These are phyloP conservation scores for Tolypocladium sp. DNA, from an alignment of 2,329 filamentous ascomycete species.

Conservation along the genomic window DNA sequence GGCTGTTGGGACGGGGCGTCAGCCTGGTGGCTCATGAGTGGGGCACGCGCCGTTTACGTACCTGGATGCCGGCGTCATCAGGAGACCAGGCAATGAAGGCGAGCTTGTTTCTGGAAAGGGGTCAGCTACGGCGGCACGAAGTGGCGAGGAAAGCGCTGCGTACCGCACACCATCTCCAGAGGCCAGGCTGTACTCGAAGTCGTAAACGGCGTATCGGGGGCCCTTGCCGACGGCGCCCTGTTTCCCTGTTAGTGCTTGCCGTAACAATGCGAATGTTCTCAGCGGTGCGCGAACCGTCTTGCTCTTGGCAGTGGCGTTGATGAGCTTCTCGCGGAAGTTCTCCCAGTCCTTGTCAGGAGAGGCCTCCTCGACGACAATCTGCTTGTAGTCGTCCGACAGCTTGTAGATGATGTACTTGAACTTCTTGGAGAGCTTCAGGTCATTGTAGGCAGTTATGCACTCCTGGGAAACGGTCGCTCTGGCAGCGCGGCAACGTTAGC, in stretches of 20 bases:
- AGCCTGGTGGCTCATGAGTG: not conserved
- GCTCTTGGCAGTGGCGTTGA: conserved; percentile 64
- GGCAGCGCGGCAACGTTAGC: conserved; percentile 16
- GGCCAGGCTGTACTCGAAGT: conserved; percentile 68
- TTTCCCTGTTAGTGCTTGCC: not conserved
- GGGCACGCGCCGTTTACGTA: conserved; percentile 19
- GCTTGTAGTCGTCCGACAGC: conserved; percentile 72
- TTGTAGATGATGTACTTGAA: conserved; percentile 85
- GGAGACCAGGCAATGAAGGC: conserved; percentile 73
- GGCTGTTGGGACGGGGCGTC: conserved; percentile 36
- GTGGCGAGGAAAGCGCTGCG: conserved; percentile 6
- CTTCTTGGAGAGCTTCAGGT: conserved; percentile 74
- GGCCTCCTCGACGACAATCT: conserved; percentile 72
- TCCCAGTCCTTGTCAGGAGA: conserved; percentile 61
- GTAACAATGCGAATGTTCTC: not conserved
- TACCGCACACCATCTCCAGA: conserved; percentile 66
- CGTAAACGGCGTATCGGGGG: conserved; percentile 77
- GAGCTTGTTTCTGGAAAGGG: conserved; percentile 57
- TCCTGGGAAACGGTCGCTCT: conserved; percentile 67
- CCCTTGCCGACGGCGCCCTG: conserved; percentile 55
- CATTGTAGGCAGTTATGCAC: conserved; percentile 65
- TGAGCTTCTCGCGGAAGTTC: conserved; percentile 65
- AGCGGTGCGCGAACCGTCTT: conserved; percentile 43
- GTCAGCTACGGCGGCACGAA: conserved; percentile 11
- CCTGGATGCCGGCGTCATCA: conserved; percentile 71